Base-by-base conservation (phyloP, 495 filamentous ascomycete species). In the Amorphotheca resinae region DNA sequence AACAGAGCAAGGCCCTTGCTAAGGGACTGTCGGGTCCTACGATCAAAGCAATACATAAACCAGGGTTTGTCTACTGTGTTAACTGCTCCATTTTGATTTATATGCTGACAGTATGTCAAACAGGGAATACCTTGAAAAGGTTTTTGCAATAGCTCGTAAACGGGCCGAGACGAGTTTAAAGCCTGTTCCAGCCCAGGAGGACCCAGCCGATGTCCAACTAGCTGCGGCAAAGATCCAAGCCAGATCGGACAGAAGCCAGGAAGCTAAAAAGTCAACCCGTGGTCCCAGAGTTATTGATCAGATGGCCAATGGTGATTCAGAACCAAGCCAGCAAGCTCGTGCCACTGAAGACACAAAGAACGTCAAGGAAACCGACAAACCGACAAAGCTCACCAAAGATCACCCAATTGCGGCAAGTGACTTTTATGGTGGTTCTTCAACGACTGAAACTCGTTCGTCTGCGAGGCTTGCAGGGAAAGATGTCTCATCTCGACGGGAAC, bases 341-440 rank as follows among this genome's bases (percentile, higher is more conserved):
- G n/a, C n/a, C n/a, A n/a, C n/a, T n/a, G n/a, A n/a, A n/a, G n/a
- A n/a, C n/a, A n/a, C n/a, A n/a, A n/a, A n/a, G n/a, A 34, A 14
- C 5, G 4, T 34, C 32, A 34, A 14, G n/a, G 15, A 40, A 40
- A 21, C 3, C 38, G 14, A 6, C 15, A 40, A 26, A 2, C 18
- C n/a, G 12, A 26, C 12, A 8, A 22, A 25, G 18, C 4, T 14
- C 21, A 12, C 3, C 14, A 4, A 12, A 4, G 17, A 33, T 16
- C 32, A 14, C 5, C 32, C 3, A n/a, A n/a, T n/a, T n/a, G 18
- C 14, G 4, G 15, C 36, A 7, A 15, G 22, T 9, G 23, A 8
- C 9, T 48, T 48, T 34, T 42, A 48, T 33, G 40, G 33, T 21
- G 11, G 18, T 8, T 4, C 12, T 34, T 34, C 34, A 37, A 21